Evolutionary conservation across 129 eudicot genomes (phyloP), one percentile per base, ranked within the genome.

Genomic region (Apium graveolens): DNA sequence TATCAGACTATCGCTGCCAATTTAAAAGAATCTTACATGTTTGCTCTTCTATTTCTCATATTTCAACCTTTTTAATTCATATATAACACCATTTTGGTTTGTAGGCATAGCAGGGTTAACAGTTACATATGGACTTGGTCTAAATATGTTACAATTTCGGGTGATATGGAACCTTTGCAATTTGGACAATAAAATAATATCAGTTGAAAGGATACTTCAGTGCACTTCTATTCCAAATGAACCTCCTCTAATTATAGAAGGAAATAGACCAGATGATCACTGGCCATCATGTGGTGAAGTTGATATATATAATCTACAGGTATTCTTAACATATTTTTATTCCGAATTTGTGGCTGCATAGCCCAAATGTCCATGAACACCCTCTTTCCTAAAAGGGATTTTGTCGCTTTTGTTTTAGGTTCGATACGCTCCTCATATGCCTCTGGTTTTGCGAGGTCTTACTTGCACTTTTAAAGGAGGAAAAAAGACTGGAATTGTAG

Each of bases 181-280:
- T 62, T 78, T 95, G 96, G 98, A 95, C 77, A 91, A 88, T 26
- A 87, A 77, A 78, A 95, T 95, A 21, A 95, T 95, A 62, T 91
- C 98, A 4, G 96, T 95, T 34, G 98, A 95, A 88, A 88, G 98
- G 76, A 91, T 94, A 82, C 86, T 94, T 83, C 98, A 94, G 80
- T 91, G 91, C 76, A 79, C 82, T 73, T 73, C 70, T 38, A 81
- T 95, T 29, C 91, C 91, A 14, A 82, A 82, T 60, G 98, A 95
- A 75, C 92, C 92, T 20, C 91, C 96, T 31, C 96, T 91, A 35
- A 65, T 89, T 37, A 68, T 89, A 27, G 88, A 95, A 76, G 85
- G 86, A 71, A 83, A 78, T 45, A 90, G 86, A 74, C 97, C 97
- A 62, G 79, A 83, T 12, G 44, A 73, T 53, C 32, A 34, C 14